Percentiles rank a stretch among this genome's conserved stretches.
Conservation (phyloP, 306 rosid genomes). For the Arachis stenosperma region DNA sequence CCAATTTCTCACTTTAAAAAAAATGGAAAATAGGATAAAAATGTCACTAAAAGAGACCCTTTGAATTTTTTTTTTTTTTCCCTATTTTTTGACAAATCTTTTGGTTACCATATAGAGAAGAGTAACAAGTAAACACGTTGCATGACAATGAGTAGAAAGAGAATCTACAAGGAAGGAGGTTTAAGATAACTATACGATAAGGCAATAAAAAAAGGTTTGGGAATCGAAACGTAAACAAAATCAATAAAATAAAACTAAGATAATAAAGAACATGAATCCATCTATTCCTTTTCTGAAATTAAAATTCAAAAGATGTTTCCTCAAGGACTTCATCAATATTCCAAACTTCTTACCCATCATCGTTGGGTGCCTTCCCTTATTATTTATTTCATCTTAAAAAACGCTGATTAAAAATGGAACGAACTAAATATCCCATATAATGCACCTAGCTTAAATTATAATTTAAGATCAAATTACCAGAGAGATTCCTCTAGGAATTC, state of each 20-base stretch:
- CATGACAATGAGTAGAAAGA: not conserved
- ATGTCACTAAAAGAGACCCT: too few relatives aligned
- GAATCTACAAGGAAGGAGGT: not conserved
- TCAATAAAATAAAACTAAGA: not conserved
- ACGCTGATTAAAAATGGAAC: not conserved
- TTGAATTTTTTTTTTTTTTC: too few relatives aligned
- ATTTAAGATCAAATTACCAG: not conserved
- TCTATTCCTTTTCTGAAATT: slow-evolving; percentile 18
- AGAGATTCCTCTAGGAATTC: slow-evolving; percentile 21
- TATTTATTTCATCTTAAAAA: slow-evolving; percentile 7
- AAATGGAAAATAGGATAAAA: too few relatives aligned
- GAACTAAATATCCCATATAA: slow-evolving; percentile 3
- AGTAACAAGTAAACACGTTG: not conserved
- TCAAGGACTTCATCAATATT: not conserved
- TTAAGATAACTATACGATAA: not conserved
- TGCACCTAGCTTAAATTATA: not conserved
- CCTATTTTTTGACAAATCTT: not conserved
- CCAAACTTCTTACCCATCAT: slow-evolving; percentile 23
- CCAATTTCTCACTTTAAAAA: too few relatives aligned
- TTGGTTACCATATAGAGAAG: not conserved
- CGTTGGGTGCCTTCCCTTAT: not conserved
- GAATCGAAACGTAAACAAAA: not conserved
- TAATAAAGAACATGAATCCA: slow-evolving; percentile 4
- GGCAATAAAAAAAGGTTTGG: not conserved
- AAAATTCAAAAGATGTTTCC: slow-evolving; percentile 6